These are phyloP conservation scores for Dillenia turbinata DNA, from an alignment of 164 flowering plant species.

Conservation along the genomic window DNA sequence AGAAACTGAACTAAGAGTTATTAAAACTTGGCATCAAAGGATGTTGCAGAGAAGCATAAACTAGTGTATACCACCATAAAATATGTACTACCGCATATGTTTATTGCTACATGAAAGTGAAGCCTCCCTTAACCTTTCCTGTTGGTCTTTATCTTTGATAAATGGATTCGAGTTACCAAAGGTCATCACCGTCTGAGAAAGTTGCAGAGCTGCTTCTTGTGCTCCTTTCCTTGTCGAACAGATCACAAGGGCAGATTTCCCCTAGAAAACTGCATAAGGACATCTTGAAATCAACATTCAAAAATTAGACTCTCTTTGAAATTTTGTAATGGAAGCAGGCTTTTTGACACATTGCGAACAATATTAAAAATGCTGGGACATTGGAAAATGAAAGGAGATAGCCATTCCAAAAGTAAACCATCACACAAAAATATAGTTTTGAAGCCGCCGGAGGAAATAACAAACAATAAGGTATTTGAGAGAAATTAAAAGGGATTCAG, in stretches of 20 bases:
- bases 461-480: background rate
- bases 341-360: background rate
- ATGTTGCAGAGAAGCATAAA: no score
- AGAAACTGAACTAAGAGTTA: no score
- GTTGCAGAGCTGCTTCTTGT: no score
- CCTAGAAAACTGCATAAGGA: slow-evolving; percentile 46
- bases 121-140: no score
- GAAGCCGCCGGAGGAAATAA: slow-evolving; percentile 72
- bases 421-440: slow-evolving; percentile 69
- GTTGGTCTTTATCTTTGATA: no score
- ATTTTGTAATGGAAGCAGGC: background rate
- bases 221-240: no score
- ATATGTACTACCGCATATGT: no score
- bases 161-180: no score
- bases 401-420: background rate
- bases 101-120: no score
- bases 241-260: slow-evolving; percentile 87
- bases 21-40: no score
- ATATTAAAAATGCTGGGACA: background rate
- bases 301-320: background rate
- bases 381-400: slow-evolving; percentile 1
- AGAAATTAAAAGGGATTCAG: slow-evolving; percentile 5
- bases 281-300: slow-evolving; percentile 43
- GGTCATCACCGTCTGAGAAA: no score
- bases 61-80: no score